Evolutionary conservation across 805 yeast species (phyloP).

Genomic region (Spathaspora hagerdaliae): DNA sequence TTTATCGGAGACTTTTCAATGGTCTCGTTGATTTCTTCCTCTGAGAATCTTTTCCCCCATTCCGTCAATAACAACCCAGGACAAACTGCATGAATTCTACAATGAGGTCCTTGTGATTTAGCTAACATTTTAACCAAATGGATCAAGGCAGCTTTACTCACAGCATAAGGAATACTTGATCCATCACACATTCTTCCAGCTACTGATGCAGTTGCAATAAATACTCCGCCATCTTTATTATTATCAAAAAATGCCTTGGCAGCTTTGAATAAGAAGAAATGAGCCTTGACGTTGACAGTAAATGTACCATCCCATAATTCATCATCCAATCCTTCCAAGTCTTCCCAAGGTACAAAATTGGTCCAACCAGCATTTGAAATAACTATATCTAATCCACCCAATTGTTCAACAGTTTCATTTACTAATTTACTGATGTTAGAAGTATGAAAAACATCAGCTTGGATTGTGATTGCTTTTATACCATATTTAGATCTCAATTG

Average conservation of each 20-base stretch:
- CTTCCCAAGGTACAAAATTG: slow-evolving; percentile 22
- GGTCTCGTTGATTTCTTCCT: slow-evolving; percentile 11
- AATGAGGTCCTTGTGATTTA: slow-evolving; percentile 17
- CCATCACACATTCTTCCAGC: slow-evolving; percentile 25
- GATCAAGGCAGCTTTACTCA: slow-evolving; percentile 19
- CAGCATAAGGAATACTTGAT: slow-evolving; percentile 32
- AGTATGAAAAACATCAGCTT: slow-evolving; percentile 22
- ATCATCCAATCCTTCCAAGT: slow-evolving; percentile 26
- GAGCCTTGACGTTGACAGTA: slow-evolving; percentile 24
- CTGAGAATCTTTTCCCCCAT: slow-evolving; percentile 21
- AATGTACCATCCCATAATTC: slow-evolving; percentile 27
- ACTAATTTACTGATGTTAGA: slow-evolving; percentile 18
- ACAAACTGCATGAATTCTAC: slow-evolving; percentile 12
- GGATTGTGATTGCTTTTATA: slow-evolving; percentile 14
- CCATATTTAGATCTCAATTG: slow-evolving; percentile 9
- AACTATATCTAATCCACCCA: slow-evolving; percentile 32
- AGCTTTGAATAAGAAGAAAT: slow-evolving; percentile 25
- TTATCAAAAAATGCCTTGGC: slow-evolving; percentile 23
- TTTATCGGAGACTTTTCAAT: slow-evolving; percentile 14
- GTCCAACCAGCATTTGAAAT: slow-evolving; percentile 39
- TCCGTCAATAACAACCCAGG: slow-evolving; percentile 21
- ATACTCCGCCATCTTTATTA: slow-evolving; percentile 19
- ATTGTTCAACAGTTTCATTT: slow-evolving; percentile 15
- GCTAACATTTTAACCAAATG: slow-evolving; percentile 18
- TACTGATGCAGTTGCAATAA: slow-evolving; percentile 22